phyloP scores from a whole-genome alignment of 345 rosid species.

The Reutealis trisperma region DNA sequence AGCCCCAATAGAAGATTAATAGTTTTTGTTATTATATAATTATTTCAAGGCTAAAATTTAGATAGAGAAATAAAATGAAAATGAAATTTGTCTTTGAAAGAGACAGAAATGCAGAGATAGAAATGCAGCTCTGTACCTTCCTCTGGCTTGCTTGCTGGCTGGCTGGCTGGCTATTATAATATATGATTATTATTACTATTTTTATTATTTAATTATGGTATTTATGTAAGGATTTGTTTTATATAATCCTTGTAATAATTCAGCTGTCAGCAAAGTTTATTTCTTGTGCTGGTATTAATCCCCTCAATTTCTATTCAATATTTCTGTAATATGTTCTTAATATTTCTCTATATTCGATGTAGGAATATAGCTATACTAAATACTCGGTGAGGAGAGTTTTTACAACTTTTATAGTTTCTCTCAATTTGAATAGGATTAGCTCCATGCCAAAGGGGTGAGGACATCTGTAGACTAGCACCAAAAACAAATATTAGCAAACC shows the following conservation, averaged over 20 bases:
- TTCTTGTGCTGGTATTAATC: neutral
- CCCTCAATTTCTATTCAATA: too few species aligned
- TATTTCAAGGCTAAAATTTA: neutral
- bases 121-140: constrained; percentile 16
- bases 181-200: too few species aligned
- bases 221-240: constrained; percentile 10
- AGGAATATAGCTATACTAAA: too few species aligned
- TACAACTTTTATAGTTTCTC: too few species aligned
- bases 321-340: neutral
- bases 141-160: constrained; percentile 14
- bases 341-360: too few species aligned
- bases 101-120: neutral
- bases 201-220: too few species aligned
- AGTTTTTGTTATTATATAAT: neutral
- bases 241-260: constrained; percentile 21
- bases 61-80: constrained; percentile 9
- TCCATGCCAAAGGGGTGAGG: too few species aligned
- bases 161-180: neutral
- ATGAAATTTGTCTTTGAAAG: neutral
- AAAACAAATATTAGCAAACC: too few species aligned
- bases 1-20: constrained; percentile 3
- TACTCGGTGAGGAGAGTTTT: too few species aligned
- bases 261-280: constrained; percentile 1
- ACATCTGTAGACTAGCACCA: too few species aligned
- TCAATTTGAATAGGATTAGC: too few species aligned